Evolutionary conservation across 2,329 filamentous ascomycete genomes (phyloP).

Genomic region (Fusarium sacchari): DNA sequence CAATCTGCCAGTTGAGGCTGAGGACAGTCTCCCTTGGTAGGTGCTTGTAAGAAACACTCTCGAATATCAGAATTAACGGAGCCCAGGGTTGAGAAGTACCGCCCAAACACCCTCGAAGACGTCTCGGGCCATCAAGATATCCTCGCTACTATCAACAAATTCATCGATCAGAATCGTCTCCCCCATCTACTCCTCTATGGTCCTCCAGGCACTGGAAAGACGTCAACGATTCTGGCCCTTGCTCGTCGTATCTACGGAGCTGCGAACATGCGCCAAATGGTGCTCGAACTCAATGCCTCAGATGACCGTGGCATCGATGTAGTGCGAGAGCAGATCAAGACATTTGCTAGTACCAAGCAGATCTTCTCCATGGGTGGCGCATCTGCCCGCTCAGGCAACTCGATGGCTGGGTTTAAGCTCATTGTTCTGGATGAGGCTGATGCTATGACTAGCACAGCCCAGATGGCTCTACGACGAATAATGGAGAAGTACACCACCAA

Average conservation of each 20-base stretch:
- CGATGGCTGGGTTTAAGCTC: constrained; percentile 85
- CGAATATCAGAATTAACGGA: background rate
- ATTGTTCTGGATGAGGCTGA: constrained; percentile 99
- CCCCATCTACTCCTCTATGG: constrained; percentile 97
- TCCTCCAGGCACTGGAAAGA: constrained; percentile 96
- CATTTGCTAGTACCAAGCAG: constrained; percentile 96
- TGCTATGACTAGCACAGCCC: constrained; percentile 98
- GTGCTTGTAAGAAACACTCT: constrained; percentile 9
- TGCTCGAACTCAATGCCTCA: constrained; percentile 95
- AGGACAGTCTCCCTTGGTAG: constrained; percentile 93
- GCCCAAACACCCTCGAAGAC: constrained; percentile 86
- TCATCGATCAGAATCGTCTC: constrained; percentile 91
- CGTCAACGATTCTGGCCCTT: constrained; percentile 92
- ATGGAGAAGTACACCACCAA: constrained; percentile 99
- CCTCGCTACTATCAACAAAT: constrained; percentile 96
- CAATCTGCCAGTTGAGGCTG: constrained; percentile 91
- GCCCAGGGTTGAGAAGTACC: constrained; percentile 92
- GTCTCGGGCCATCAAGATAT: constrained; percentile 98
- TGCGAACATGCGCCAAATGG: constrained; percentile 97
- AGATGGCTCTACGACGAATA: constrained; percentile 95
- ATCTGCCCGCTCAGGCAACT: constrained; percentile 54
- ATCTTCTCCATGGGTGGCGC: constrained; percentile 80
- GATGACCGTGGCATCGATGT: constrained; percentile 98
- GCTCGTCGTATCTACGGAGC: constrained; percentile 91
- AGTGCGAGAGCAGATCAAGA: constrained; percentile 98